Base-by-base conservation (phyloP, 768 basidiomycete species). In the Hydnum rufescens region DNA sequence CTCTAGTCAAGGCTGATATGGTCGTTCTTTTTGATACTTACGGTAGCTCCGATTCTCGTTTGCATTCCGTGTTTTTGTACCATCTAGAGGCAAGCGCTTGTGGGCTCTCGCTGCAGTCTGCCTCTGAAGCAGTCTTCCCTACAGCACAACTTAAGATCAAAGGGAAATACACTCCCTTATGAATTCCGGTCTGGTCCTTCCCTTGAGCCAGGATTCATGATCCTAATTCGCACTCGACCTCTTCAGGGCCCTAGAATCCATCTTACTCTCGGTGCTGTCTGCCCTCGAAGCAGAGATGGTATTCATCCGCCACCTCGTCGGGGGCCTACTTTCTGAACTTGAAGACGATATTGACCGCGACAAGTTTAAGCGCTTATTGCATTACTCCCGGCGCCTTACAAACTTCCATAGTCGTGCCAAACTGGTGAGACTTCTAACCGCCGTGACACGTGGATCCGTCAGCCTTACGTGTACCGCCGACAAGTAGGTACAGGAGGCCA, bases 271-370 rank as follows among this genome's bases (percentile, higher is more conserved):
- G 36, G 87, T 93, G 5, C 68, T 92, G 53, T 85, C 83, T 57
- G 90, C 93, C 3, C 70, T 97, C 23, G 93, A 96, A 67, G 88
- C 89, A 30, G 93, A 97, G 67, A 84, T 96, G 83, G 82, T 82
- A 13, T 92, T 92, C 62, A 86, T 89, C 50, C 78, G 92, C 31
- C 82, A 83, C 56, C 77, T 95, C 32, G 84, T 96, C 50, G 84
- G 85, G 51, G 83, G 87, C 3, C 70, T 97, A 5, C 70, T 97
- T 29, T 85, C 85, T 18, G 92, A 93, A 64, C 74, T 97, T 49
- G 93, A 97, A 62, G 87, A 89, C 55, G 83, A 92, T 60, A 95
- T 96, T 59, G 87, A 93, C 62, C 80, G 88, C 36, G 92, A 95
- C 65, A 85, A 88, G 52, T 86, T 97, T 64, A 89, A 87, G 62